Base-by-base conservation (phyloP, 2,329 filamentous ascomycete genomes). In the Calonectria henricotiae region DNA sequence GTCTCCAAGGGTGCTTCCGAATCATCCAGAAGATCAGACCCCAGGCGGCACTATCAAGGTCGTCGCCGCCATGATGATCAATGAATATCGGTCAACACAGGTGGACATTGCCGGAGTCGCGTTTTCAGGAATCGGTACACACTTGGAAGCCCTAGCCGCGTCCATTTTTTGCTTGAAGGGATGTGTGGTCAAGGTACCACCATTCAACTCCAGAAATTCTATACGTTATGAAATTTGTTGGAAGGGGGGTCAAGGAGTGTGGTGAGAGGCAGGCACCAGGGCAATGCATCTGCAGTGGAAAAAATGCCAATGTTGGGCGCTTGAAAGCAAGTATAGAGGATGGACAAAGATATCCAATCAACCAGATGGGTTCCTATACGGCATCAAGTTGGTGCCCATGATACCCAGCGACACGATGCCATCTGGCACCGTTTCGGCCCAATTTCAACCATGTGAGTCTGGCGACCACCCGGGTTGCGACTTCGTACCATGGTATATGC, bases 391-490 rank as follows among this genome's bases (percentile, higher is more conserved):
- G 74, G 74, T 54, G 71, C 72, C 71, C 70, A 73, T 76, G 74
- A 80, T 78, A 76, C 82, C 85, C 85, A 86, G 82, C 82, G 81
- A 83, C 76, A 79, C 79, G 72, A 75, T 82, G 85, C 84, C 85
- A 87, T 83, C 84, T 87, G 84, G 84, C 85, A 82, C 70, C 62
- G 69, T 77, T 76, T 69, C 70, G 71, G 72, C 71, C 77, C 74
- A 79, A 79, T 72, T 58, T 51, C 67, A 62, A 63, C 65, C 58
- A 71, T 69, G 65, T 68, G 71, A 74, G 71, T 67, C 62, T 72
- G 49, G 71, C 71, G 63, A 73, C 65, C 73, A 75, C 74, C 75
- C 71, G 72, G 73, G 71, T 60, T 60, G 67, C 70, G 70, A 66
- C 69, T 68, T 58, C 55, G 70, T 72, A 73, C 54, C 62, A 41